Conservation (phyloP, 345 rosid genomes). For the Carallia pectinifolia region DNA sequence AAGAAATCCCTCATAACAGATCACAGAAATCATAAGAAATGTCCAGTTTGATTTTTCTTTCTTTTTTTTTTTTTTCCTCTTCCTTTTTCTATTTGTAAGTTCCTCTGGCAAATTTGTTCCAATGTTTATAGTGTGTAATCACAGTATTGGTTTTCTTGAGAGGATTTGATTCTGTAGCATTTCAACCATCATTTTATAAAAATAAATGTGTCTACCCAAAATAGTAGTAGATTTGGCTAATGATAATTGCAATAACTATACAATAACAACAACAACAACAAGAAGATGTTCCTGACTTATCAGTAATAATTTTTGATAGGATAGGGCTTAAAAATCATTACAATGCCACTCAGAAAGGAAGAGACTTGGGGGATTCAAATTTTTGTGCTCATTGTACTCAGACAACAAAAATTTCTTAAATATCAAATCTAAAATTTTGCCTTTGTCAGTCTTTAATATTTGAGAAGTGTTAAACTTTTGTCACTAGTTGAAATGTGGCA, state of each 20-base stretch:
- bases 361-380: too few species aligned
- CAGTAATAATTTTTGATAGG: too few species aligned
- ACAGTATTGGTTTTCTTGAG: conserved; percentile 25
- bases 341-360: too few species aligned
- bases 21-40: conserved; percentile 44
- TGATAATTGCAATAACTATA: background rate
- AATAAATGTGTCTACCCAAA: background rate
- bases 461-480: too few species aligned
- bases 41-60: conserved; percentile 14
- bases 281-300: too few species aligned
- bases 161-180: conserved; percentile 16
- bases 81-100: conserved; percentile 17
- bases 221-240: background rate
- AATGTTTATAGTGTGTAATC: conserved; percentile 31
- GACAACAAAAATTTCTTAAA: too few species aligned
- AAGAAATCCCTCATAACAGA: conserved; percentile 20
- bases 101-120: conserved; percentile 17
- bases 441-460: too few species aligned
- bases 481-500: too few species aligned
- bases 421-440: too few species aligned
- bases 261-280: too few species aligned
- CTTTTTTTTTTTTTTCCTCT: conserved; percentile 3
- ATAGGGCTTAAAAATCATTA: too few species aligned
- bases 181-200: background rate
- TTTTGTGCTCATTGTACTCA: too few species aligned